These are phyloP conservation scores for Codiaeum variegatum DNA, from an alignment of 441 rosid genomes.

Conservation along the genomic window DNA sequence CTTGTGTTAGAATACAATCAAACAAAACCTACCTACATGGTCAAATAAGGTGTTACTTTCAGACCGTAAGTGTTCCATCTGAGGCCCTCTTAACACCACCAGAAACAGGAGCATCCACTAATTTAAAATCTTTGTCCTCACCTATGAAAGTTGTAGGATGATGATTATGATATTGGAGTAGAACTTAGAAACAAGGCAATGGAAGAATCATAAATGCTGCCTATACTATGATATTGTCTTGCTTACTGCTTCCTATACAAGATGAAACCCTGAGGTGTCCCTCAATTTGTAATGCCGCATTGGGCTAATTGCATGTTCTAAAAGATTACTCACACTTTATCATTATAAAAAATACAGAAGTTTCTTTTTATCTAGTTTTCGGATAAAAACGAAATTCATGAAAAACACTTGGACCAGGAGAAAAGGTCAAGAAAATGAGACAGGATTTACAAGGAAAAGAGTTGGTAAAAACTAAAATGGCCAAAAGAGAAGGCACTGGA, in stretches of 20 bases:
- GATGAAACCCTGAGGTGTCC: slow-evolving; percentile 3
- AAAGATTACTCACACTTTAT: background rate
- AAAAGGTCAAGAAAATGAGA: background rate
- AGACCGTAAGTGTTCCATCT: slow-evolving; percentile 86
- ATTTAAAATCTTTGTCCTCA: slow-evolving; percentile 71
- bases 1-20: slow-evolving; percentile 18
- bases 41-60: slow-evolving; percentile 20
- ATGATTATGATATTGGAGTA: slow-evolving; percentile 4
- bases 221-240: too few relatives aligned
- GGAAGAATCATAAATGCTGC: background rate
- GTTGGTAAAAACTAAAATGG: background rate
- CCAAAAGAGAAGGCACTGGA: background rate
- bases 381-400: background rate
- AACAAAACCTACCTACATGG: slow-evolving; percentile 18
- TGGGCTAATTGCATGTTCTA: background rate
- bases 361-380: background rate
- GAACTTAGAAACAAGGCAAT: slow-evolving; percentile 1
- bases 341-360: background rate
- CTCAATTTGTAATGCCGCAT: background rate
- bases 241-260: background rate
- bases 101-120: slow-evolving; percentile 99
- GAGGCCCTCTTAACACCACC: slow-evolving; percentile 95
- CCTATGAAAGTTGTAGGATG: slow-evolving; percentile 35
- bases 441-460: background rate
- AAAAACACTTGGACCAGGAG: background rate